Evolutionary conservation across 1,284 basidiomycete species (phyloP).

Genomic region (Ganoderma boninense): DNA sequence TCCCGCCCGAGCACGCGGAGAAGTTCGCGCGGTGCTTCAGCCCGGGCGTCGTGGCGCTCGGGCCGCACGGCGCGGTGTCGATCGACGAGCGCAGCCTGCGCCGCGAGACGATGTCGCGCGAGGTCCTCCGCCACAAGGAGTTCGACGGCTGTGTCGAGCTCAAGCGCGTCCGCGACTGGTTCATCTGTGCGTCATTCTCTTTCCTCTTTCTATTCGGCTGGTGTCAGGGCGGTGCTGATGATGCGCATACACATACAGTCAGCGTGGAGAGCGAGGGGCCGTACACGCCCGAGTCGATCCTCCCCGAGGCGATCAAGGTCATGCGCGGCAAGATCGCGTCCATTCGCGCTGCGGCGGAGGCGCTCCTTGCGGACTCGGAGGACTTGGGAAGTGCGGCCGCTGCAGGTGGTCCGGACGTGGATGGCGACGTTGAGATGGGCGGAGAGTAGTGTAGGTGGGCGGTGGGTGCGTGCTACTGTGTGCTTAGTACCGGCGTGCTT

Average conservation of each 20-base stretch:
- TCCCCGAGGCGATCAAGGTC: constrained; percentile 85
- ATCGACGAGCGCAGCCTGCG: constrained; percentile 75
- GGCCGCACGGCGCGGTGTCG: constrained; percentile 46
- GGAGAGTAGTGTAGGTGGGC: not conserved
- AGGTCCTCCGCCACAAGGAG: constrained; percentile 93
- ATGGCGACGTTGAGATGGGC: constrained; percentile 53
- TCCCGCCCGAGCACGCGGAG: constrained; percentile 67
- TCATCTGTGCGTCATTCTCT: constrained; percentile 77
- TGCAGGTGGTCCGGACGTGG: constrained; percentile 29
- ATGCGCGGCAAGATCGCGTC: constrained; percentile 83
- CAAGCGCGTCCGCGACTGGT: constrained; percentile 90
- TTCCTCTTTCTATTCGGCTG: not conserved
- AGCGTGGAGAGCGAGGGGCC: constrained; percentile 92
- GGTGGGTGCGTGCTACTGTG: not conserved
- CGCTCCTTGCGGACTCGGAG: constrained; percentile 49
- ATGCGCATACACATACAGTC: constrained; percentile 55
- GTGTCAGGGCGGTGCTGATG: not conserved
- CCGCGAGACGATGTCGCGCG: constrained; percentile 91
- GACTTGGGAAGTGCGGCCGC: constrained; percentile 20
- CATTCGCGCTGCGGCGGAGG: constrained; percentile 67
- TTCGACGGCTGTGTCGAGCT: constrained; percentile 89
- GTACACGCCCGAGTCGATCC: constrained; percentile 86
- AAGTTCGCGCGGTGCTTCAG: constrained; percentile 93
- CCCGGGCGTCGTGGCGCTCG: constrained; percentile 85
- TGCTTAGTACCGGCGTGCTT: too few species aligned